Percentiles rank a stretch among this genome's conserved stretches.
phyloP scores from a whole-genome alignment of 2,329 filamentous ascomycete species.

The Pseudogymnoascus sp. region DNA sequence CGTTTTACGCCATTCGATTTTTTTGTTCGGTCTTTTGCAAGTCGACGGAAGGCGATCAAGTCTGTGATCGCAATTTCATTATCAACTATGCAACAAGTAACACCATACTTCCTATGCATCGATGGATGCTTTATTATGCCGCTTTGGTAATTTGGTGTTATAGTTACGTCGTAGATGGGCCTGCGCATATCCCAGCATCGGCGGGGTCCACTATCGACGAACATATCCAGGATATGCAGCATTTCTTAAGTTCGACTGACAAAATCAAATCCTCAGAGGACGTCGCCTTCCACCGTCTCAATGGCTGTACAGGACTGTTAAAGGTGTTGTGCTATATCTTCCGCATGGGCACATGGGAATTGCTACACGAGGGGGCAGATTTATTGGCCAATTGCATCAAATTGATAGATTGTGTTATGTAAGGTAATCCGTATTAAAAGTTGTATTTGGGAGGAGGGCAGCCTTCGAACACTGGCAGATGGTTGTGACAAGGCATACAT shows the following conservation, averaged over 20 bases:
- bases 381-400: constrained; percentile 74
- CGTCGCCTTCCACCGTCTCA: constrained; percentile 67
- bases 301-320: constrained; percentile 72
- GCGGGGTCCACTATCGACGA: constrained; percentile 50
- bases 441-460: too few species aligned
- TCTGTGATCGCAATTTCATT: constrained; percentile 25
- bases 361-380: constrained; percentile 78
- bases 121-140: constrained; percentile 93
- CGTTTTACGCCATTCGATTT: constrained; percentile 87
- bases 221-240: constrained; percentile 68
- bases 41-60: constrained; percentile 20
- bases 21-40: constrained; percentile 66
- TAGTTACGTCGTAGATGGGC: constrained; percentile 80
- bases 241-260: constrained; percentile 66
- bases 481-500: too few species aligned
- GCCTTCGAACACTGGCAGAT: too few species aligned
- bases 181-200: constrained; percentile 38
- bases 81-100: constrained; percentile 71
- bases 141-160: constrained; percentile 92
- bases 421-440: background rate
- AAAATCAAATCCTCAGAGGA: constrained; percentile 68
- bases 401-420: constrained; percentile 20
- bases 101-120: constrained; percentile 81
- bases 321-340: constrained; percentile 78
- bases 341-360: constrained; percentile 76